Percentiles rank a stretch among this genome's conserved stretches.
Conservation (phyloP, 2,329 filamentous ascomycete species). For the Moelleriella libera region DNA sequence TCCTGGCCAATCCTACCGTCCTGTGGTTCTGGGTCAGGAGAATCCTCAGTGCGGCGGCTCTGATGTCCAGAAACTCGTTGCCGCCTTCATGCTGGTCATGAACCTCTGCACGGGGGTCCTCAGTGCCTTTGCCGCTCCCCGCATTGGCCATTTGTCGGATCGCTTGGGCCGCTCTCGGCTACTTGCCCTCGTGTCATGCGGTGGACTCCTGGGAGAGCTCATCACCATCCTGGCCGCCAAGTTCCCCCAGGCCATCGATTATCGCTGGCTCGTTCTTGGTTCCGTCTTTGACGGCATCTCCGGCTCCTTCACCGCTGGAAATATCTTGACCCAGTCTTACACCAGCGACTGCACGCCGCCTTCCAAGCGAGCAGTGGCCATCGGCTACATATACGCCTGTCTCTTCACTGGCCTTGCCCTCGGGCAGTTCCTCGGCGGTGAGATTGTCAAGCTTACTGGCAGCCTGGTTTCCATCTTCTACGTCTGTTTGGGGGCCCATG, state of each 20-base stretch:
- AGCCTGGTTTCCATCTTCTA: constrained; percentile 76
- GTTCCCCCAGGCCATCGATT: constrained; percentile 57
- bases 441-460: constrained; percentile 63
- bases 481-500: constrained; percentile 57
- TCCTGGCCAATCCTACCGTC: constrained; percentile 30
- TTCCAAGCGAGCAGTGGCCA: constrained; percentile 63
- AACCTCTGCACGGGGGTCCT: constrained; percentile 63
- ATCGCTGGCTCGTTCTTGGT: constrained; percentile 68
- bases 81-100: constrained; percentile 64
- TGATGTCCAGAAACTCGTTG: constrained; percentile 62
- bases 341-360: constrained; percentile 78
- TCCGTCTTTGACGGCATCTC: constrained; percentile 68
- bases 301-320: constrained; percentile 78
- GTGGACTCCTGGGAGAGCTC: constrained; percentile 60
- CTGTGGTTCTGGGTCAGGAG: constrained; percentile 48
- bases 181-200: constrained; percentile 58
- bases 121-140: constrained; percentile 69
- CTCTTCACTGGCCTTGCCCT: constrained; percentile 81
- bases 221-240: constrained; percentile 67
- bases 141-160: constrained; percentile 75
- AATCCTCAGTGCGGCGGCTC: constrained; percentile 71
- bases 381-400: constrained; percentile 82
- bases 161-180: constrained; percentile 67
- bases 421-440: constrained; percentile 70
- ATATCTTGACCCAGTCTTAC: constrained; percentile 69